phyloP scores from a whole-genome alignment of 768 basidiomycete species.

The Suillus sp. region DNA sequence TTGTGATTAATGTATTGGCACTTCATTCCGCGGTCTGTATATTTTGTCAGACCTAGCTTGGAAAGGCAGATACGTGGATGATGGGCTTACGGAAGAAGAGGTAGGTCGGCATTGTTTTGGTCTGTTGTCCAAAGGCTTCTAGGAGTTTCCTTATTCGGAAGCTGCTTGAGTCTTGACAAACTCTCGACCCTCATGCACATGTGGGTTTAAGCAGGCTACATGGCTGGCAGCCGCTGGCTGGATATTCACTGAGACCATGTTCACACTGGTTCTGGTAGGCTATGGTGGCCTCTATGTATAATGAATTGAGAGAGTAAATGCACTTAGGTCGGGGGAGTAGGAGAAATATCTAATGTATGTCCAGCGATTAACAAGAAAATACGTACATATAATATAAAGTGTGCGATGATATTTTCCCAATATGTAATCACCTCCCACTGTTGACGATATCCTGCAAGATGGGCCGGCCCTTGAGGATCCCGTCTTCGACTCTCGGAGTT shows the following conservation, averaged over 20 bases:
- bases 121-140: not conserved
- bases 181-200: no score
- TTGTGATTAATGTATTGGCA: no score
- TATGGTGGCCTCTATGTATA: no score
- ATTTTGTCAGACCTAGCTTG: no score
- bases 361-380: not conserved
- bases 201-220: no score
- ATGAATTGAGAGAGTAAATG: no score
- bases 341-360: not conserved
- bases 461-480: constrained; percentile 56
- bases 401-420: constrained; percentile 44
- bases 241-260: no score
- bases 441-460: constrained; percentile 64
- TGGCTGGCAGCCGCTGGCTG: no score
- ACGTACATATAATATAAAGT: not conserved
- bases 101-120: not conserved
- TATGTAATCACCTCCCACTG: constrained; percentile 30
- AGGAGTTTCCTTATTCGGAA: not conserved
- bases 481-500: constrained; percentile 36
- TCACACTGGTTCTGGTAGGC: no score
- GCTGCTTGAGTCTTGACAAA: no score
- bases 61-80: no score
- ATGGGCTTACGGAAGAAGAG: not conserved
- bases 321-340: not conserved
- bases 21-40: no score